Percentiles rank a stretch among this genome's conserved stretches.
These are phyloP conservation scores for Vitis hybrid DNA, from an alignment of 177 flowering plant species.

Conservation along the genomic window DNA sequence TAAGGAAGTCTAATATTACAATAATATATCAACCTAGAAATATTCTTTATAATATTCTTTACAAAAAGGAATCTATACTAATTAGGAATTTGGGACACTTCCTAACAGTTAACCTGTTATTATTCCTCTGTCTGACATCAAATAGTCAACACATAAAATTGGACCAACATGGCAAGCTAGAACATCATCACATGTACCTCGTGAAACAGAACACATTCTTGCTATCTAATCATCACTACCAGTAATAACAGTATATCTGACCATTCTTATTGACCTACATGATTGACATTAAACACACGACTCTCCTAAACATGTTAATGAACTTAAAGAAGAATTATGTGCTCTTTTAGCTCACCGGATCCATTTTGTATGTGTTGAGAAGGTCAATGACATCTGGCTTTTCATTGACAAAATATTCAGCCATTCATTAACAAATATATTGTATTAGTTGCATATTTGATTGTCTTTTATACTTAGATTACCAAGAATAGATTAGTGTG, in stretches of 20 bases:
- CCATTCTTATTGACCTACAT: conserved; percentile 95
- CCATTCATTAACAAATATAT: no score
- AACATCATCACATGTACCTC: conserved; percentile 95
- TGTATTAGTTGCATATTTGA: no score
- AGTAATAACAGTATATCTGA: conserved; percentile 82
- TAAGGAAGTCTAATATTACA: no score
- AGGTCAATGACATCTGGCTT: no score
- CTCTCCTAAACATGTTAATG: not conserved
- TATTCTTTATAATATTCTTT: no score
- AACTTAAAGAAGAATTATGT: not conserved
- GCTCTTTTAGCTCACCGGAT: conserved; percentile 52
- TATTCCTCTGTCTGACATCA: conserved; percentile 73
- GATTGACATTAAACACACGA: conserved; percentile 1
- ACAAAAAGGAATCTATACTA: no score
- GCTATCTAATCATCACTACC: conserved; percentile 99
- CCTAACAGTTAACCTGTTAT: conserved; percentile 85
- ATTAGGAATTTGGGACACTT: no score
- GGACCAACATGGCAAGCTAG: conserved; percentile 98
- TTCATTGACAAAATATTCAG: no score
- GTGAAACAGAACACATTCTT: conserved; percentile 92
- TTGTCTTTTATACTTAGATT: no score
- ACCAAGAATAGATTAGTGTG: no score
- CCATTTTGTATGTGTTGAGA: conserved; percentile 71
- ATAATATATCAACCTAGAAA: no score
- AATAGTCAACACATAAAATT: conserved; percentile 80